Conservation (phyloP, 2,329 filamentous ascomycete species). For the Zasmidium cellare region DNA sequence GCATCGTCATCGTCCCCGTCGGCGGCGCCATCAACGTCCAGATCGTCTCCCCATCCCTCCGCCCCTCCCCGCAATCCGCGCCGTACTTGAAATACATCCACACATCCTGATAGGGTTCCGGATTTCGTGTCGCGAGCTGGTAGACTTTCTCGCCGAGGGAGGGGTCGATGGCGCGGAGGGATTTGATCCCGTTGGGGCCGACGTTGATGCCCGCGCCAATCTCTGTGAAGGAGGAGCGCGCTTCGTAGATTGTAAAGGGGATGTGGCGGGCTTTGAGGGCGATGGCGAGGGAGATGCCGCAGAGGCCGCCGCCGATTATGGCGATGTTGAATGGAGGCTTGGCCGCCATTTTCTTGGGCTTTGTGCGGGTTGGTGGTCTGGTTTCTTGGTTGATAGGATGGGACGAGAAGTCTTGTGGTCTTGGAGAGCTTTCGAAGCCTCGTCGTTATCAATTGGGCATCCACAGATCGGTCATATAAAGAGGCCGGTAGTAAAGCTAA, state of each 20-base stretch:
- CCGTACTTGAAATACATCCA: constrained; percentile 45
- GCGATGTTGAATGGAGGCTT: constrained; percentile 36
- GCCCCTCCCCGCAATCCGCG: constrained; percentile 19
- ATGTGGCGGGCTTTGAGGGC: constrained; percentile 44
- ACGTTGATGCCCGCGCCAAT: constrained; percentile 60
- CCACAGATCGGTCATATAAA: too few relatives aligned
- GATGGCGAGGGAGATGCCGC: constrained; percentile 56
- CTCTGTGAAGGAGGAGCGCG: constrained; percentile 55
- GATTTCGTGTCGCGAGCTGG: constrained; percentile 42
- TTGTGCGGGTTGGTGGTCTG: background rate
- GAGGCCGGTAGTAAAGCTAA: too few relatives aligned
- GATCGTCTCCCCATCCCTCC: constrained; percentile 28
- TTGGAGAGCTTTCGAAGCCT: too few relatives aligned
- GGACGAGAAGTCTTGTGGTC: too few relatives aligned
- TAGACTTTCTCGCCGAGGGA: constrained; percentile 34
- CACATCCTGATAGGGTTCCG: constrained; percentile 33
- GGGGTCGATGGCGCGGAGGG: constrained; percentile 79
- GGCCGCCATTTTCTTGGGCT: background rate
- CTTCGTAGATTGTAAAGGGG: constrained; percentile 33
- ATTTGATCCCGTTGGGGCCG: constrained; percentile 66
- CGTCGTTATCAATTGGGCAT: too few relatives aligned
- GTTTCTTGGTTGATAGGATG: too few relatives aligned
- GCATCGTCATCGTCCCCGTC: constrained; percentile 33
- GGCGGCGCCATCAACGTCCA: constrained; percentile 29
- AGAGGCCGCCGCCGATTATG: constrained; percentile 62